These are phyloP conservation scores for Aspergillus conjunctus DNA, from an alignment of 495 filamentous ascomycete genomes.

Conservation along the genomic window DNA sequence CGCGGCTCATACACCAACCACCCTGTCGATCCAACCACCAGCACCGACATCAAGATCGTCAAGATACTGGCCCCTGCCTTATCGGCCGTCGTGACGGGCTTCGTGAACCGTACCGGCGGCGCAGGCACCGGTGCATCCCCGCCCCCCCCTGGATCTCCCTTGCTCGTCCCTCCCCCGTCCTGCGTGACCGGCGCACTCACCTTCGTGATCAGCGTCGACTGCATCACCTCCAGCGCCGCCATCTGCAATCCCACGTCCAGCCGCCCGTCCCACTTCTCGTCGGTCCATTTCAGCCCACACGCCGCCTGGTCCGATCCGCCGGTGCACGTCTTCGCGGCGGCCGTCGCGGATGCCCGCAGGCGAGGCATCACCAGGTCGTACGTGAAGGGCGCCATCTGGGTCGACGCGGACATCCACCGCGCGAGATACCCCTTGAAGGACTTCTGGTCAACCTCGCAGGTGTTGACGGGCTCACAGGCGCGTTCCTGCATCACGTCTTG, in stretches of 20 bases:
- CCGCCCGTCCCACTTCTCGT: conserved; percentile 53
- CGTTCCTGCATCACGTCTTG: conserved; percentile 65
- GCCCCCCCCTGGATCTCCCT: conserved; percentile 70
- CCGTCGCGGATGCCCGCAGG: conserved; percentile 64
- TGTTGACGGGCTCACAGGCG: conserved; percentile 58
- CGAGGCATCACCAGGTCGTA: conserved; percentile 61
- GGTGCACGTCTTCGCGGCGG: conserved; percentile 70
- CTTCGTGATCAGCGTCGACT: conserved; percentile 57
- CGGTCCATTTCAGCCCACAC: conserved; percentile 70
- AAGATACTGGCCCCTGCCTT: conserved; percentile 39
- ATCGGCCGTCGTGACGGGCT: conserved; percentile 33
- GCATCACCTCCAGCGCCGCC: conserved; percentile 68
- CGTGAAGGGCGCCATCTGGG: conserved; percentile 71
- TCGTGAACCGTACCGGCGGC: conserved; percentile 23
- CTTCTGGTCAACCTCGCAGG: conserved; percentile 73
- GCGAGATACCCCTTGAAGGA: conserved; percentile 87
- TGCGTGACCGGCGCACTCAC: conserved; percentile 61
- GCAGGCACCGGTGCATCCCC: conserved; percentile 14
- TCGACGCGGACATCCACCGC: conserved; percentile 75
- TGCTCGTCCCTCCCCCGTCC: conserved; percentile 72
- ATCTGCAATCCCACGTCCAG: conserved; percentile 72
- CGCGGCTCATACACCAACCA: conserved; percentile 37
- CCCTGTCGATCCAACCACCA: conserved; percentile 32
- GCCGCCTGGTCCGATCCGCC: conserved; percentile 52
- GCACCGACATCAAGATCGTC: conserved; percentile 34